Base-by-base conservation (phyloP, 257 asterid genomes). In the Nicotiana paniculata region DNA sequence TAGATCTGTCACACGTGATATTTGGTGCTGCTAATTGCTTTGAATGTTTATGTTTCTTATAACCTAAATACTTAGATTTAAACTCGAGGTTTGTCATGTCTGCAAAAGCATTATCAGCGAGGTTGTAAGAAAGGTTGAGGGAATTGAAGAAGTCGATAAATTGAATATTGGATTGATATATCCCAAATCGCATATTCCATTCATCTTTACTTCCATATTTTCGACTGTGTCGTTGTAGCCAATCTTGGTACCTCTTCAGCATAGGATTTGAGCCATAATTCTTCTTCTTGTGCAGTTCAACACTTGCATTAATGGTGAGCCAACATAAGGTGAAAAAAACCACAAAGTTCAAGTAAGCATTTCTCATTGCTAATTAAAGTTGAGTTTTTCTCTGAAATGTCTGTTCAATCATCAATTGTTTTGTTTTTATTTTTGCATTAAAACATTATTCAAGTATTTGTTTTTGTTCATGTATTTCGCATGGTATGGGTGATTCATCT, bases 1-100 rank as follows among this genome's bases (percentile, higher is more conserved):
- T 32, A 65, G 17, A 54, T 18, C 3, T 18, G 51, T 13, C 16
- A 21, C 1, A 35, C 4, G 81, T 78, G 62, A 24, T 37, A 79
- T 80, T 84, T 21, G 9, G 7, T 3, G 54, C 18, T 35, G 54
- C 21, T 30, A 4, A 28, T 26, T 70, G 39, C 64, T 7, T 58
- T 35, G 81, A 18, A 32, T 7, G 58, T 53, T 18, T 17, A 3
- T 5, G 67, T 4, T 80, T 48, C 76, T 81, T 86, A 82, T 90
- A 89, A 80, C 96, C 97, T 55, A 89, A 69, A 85, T 88, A 88
- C 32, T 21, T 83, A 1, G 90, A 79, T 84, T n/a, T 88, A 82
- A 91, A 93, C 87, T 93, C 97, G 12, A 66, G 54, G 55, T 91
- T 92, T 6, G 97, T 93, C 93, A 90, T 77, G 90, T 92, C 97